These are phyloP conservation scores for Royoungia palumana DNA, from an alignment of 768 basidiomycete genomes.

Conservation along the genomic window DNA sequence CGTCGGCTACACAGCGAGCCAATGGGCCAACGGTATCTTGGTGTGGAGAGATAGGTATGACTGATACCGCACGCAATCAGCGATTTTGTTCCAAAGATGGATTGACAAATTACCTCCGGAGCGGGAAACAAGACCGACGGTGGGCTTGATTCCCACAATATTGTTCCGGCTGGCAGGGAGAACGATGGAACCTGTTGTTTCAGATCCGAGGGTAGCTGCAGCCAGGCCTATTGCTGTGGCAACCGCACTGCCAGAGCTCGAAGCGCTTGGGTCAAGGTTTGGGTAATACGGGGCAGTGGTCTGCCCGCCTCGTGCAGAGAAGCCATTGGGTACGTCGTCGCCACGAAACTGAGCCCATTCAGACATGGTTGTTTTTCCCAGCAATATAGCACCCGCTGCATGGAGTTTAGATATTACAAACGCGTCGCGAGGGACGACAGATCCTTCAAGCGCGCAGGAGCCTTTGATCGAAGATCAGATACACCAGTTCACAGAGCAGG, in stretches of 20 bases:
- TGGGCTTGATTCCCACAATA: slow-evolving; percentile 43
- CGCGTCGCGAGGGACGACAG: slow-evolving; percentile 36
- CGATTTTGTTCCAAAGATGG: background rate
- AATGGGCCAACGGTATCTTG: slow-evolving; percentile 42
- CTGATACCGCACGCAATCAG: slow-evolving; percentile 27
- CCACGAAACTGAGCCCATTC: slow-evolving; percentile 45
- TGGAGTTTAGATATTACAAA: slow-evolving; percentile 30
- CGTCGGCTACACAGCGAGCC: slow-evolving; percentile 36
- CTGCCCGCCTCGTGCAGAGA: slow-evolving; percentile 47
- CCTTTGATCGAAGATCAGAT: slow-evolving; percentile 20
- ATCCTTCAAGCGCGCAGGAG: slow-evolving; percentile 38
- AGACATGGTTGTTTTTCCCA: slow-evolving; percentile 42
- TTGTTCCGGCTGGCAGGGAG: slow-evolving; percentile 43
- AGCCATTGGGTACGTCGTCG: slow-evolving; percentile 35
- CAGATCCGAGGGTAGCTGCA: slow-evolving; percentile 42
- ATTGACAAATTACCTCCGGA: slow-evolving; percentile 32
- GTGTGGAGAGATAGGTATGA: slow-evolving; percentile 42
- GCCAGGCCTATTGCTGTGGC: slow-evolving; percentile 43
- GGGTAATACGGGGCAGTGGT: slow-evolving; percentile 40
- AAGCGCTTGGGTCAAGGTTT: slow-evolving; percentile 38
- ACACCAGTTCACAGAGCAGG: background rate
- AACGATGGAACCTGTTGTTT: slow-evolving; percentile 48
- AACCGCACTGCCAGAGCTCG: slow-evolving; percentile 45
- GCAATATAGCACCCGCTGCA: slow-evolving; percentile 35
- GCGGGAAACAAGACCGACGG: slow-evolving; percentile 40